Conservation (phyloP, 2,329 filamentous ascomycete genomes). For the Fusarium tjaetaba region DNA sequence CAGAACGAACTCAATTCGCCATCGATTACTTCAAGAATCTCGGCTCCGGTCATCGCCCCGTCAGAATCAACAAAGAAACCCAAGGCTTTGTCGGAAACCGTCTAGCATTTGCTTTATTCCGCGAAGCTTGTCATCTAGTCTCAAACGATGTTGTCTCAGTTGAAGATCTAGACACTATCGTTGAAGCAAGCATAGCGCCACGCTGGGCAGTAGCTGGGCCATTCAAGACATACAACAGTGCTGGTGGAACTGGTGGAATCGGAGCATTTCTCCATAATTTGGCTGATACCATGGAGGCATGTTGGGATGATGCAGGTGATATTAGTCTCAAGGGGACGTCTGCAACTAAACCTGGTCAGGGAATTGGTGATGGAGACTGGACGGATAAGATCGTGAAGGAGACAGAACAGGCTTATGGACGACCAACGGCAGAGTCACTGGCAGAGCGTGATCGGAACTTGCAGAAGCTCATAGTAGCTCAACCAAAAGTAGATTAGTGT, state of each 20-base stretch:
- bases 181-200: slow-evolving; percentile 37
- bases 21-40: slow-evolving; percentile 24
- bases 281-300: slow-evolving; percentile 23
- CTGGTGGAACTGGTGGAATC: slow-evolving; percentile 33
- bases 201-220: slow-evolving; percentile 37
- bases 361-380: slow-evolving; percentile 1
- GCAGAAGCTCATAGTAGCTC: slow-evolving; percentile 23
- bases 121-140: slow-evolving; percentile 26
- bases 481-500: slow-evolving; percentile 5
- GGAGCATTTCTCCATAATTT: slow-evolving; percentile 31
- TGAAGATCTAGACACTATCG: slow-evolving; percentile 45
- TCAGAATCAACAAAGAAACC: slow-evolving; percentile 31
- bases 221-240: slow-evolving; percentile 37
- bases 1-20: slow-evolving; percentile 16
- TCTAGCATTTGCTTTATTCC: slow-evolving; percentile 24
- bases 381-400: slow-evolving; percentile 16
- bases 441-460: slow-evolving; percentile 22
- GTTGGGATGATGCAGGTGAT: slow-evolving; percentile 26
- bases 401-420: slow-evolving; percentile 21
- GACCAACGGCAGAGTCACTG: slow-evolving; percentile 5
- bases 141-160: slow-evolving; percentile 31
- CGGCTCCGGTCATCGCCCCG: slow-evolving; percentile 24
- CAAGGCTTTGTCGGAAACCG: slow-evolving; percentile 34
- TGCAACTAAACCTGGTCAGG: neutral
- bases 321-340: slow-evolving; percentile 15